Conservation (phyloP, 1,284 basidiomycete genomes). For the Puccinia polysora region DNA sequence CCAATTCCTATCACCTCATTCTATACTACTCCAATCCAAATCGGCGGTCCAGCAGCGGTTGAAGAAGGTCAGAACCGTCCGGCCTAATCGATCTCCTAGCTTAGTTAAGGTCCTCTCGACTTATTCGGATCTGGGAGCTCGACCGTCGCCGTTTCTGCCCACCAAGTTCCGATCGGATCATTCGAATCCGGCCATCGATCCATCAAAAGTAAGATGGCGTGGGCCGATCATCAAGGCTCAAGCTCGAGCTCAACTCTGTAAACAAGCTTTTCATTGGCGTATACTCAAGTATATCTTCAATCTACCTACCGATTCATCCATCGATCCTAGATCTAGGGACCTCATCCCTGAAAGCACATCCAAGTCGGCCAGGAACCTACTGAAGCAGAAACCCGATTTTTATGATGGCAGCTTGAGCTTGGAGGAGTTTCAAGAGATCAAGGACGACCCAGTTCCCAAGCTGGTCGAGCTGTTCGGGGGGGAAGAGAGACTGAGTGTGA, state of each 20-base stretch:
- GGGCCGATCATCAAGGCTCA: neutral
- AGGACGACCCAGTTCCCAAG: constrained; percentile 9
- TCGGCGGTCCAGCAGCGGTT: neutral
- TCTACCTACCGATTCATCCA: neutral
- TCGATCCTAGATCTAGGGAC: no score
- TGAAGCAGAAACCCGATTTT: constrained; percentile 1
- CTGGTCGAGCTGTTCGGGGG: constrained; percentile 16
- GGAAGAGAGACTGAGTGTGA: neutral
- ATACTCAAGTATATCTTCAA: constrained; percentile 11
- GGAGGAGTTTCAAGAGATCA: neutral
- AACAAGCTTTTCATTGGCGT: constrained; percentile 30
- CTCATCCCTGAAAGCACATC: neutral
- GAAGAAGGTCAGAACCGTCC: neutral
- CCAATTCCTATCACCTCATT: constrained; percentile 26
- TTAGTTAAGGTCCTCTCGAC: neutral
- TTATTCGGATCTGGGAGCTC: neutral
- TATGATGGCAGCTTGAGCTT: constrained; percentile 9
- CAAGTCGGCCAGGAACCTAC: neutral
- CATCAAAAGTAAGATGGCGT: constrained; percentile 2
- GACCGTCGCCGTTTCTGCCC: neutral
- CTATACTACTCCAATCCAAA: neutral
- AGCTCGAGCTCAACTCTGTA: constrained; percentile 7
- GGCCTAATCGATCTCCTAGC: neutral
- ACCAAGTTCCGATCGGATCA: constrained; percentile 4
- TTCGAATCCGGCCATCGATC: neutral